These are phyloP conservation scores for Mucor lusitanicus DNA, from an alignment of 371 early-diverging fungal genomes.

Conservation along the genomic window DNA sequence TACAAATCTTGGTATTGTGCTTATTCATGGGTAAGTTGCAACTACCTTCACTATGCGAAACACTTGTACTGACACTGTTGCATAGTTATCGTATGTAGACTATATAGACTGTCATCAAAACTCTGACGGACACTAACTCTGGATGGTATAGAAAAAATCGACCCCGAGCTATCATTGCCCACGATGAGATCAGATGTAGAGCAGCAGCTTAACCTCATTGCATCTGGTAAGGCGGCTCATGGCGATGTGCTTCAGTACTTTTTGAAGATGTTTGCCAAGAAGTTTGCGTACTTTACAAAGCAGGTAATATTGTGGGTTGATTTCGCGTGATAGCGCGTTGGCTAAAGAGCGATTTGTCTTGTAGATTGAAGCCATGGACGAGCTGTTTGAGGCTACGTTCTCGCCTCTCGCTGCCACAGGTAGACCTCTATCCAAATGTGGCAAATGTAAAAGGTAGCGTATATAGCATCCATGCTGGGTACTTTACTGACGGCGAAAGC, in stretches of 20 bases:
- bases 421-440: slow-evolving; percentile 53
- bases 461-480: neutral
- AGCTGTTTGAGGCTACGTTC: slow-evolving; percentile 58
- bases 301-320: slow-evolving; percentile 20
- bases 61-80: neutral
- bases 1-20: slow-evolving; percentile 54
- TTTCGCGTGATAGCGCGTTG: neutral
- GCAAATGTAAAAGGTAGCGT: slow-evolving; percentile 52
- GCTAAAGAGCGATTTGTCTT: neutral
- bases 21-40: slow-evolving; percentile 51
- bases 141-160: slow-evolving; percentile 45
- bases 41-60: too few relatives aligned
- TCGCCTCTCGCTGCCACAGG: slow-evolving; percentile 54
- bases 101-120: too few relatives aligned
- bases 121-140: neutral
- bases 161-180: slow-evolving; percentile 54
- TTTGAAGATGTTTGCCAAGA: slow-evolving; percentile 47
- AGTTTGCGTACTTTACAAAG: slow-evolving; percentile 53
- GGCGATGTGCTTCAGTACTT: slow-evolving; percentile 44
- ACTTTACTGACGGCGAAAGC: neutral
- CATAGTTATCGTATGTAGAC: slow-evolving; percentile 36
- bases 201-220: slow-evolving; percentile 52
- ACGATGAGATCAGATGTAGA: slow-evolving; percentile 59
- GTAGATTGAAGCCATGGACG: slow-evolving; percentile 55
- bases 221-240: slow-evolving; percentile 44